Base-by-base conservation (phyloP, 345 rosid genomes). In the Ceriops zippeliana region DNA sequence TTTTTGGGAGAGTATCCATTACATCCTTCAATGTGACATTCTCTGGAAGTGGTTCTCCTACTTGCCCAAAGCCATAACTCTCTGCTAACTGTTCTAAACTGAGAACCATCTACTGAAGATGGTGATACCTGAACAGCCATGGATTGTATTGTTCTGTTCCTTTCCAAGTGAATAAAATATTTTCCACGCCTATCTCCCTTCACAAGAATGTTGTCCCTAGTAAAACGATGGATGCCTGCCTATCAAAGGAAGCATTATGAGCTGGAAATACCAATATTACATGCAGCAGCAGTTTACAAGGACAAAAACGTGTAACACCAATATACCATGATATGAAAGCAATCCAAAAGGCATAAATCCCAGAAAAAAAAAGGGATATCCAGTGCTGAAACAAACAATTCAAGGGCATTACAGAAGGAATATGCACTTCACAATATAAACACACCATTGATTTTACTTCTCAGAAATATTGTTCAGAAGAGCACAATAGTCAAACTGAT, bases 11-110 rank as follows among this genome's bases (percentile, higher is more conserved):
- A 47, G 97, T 86, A 72, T 87, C 90, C 6, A 91, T 77, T 67
- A 93, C 70, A 75, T 91, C 85, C 85, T 80, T 93, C 66, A 91
- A 77, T 1, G 88, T 88, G 68, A 93, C 88, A 79, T 70, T 85
- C 3, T 78, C 89, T 54, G 97, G 97, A 79, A 91, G 93, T 20
- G 86, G 88, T 79, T 89, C 89, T 71, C 97, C 99, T 73, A 93
- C 88, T 79, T 89, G 86, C 73, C 64, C 80, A 76, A 93, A 91
- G 34, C 99, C 99, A 78, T 89, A 93, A 32, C 68, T 86, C 58
- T 91, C 91, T 5, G 95, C 90, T 62, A 88, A 70, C 73, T 87
- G 81, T 35, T 78, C 96, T 83, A 61, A 75, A 81, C 70, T 87
- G 86, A 54, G 83, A 78, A 76, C 74, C 77, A 30, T 89, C 90